Evolutionary conservation across 1,139 yeast genomes (phyloP), one percentile per base, ranked within the genome.

Genomic region (Kodamaea arcana): DNA sequence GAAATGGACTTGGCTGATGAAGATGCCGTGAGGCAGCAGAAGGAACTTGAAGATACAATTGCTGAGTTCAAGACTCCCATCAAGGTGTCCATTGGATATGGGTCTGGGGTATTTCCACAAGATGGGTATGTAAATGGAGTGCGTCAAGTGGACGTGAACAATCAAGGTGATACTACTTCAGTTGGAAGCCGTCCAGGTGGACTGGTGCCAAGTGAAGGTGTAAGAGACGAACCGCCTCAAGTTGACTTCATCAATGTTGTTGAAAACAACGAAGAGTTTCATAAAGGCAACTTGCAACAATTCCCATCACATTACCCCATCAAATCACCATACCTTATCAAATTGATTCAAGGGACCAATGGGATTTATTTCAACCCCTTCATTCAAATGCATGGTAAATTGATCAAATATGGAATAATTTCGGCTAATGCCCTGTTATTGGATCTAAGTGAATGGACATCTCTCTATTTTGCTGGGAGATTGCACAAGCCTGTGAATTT

Each of bases 331-430:
- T 84, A 96, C 3, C 65, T 75, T 10, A 52, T 87, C 36, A 72
- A 75, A 39, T 60, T 72, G 1, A 70, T 90, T 1, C 69, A 83
- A 9, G 97, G 96, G 1, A 92, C 94, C 0, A 41, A 33, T 15
- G 97, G 97, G 3, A 82, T 92, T 4, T 94, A 90, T 56, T 94
- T 87, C 65, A 94, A 92, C 53, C 97, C 99, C 3, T 92, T 75
- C 58, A 86, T 85, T 3, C 70, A 73, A 29, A 68, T 90, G 40
- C 69, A 73, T 33, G 44, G 53, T 12, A 65, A 75, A 32, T 64
- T 77, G 45, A 77, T 92, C 32, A 92, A 92, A 54, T 92, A 92
- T 54, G 99, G 99, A 4, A 81, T 88, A 11, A 81, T 87, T 1
- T 78, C 86, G 3, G 66, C 75, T 41, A 72, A 75, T 25, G 70